Evolutionary conservation across 257 asterid genomes (phyloP), one percentile per base, ranked within the genome.

Genomic region (Rubia yunnanensis): DNA sequence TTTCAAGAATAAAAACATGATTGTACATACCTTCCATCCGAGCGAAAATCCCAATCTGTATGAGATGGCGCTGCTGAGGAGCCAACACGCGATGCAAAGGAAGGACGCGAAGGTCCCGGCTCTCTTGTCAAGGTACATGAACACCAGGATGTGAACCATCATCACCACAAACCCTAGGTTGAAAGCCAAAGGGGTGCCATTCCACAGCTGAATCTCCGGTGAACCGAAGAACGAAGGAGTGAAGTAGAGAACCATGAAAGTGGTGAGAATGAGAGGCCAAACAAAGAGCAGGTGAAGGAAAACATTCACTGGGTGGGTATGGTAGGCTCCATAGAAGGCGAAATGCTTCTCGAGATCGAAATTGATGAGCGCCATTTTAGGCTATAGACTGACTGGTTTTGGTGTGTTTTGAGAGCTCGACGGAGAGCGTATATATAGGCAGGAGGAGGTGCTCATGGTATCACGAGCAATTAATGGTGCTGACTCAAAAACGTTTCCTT

Each of bases 31-130:
- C 94, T 88, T 92, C 96, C 95, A 89, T 56, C 89, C 85, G 41
- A 86, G 60, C 74, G 95, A 77, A 65, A 67, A 86, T 0, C 99
- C 99, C 65, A 90, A 79, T 27, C 60, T 77, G 68, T 70, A 74
- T 24, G 82, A 88, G 36, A 94, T 73, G 69, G 73, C 79, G 55
- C 92, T 84, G 84, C 97, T 81, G 17, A 80, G 83, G 59, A 87
- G 73, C 97, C 99, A 94, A 28, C 95, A 80, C 2, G 60, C 3
- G 36, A 86, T 70, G 67, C 85, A 80, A 49, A 94, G 38, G 1
- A 94, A 26, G 73, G 94, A 96, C 72, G 92, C 95, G 72, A 94
- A 79, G 70, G 92, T 80, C 1, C 97, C 99, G n/a, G 99, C 99
- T 71, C 81, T 88, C 67, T 68, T 83, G 52, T 94, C 99, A 82